Conservation (phyloP, 164 flowering plant species). For the Dillenia turbinata region DNA sequence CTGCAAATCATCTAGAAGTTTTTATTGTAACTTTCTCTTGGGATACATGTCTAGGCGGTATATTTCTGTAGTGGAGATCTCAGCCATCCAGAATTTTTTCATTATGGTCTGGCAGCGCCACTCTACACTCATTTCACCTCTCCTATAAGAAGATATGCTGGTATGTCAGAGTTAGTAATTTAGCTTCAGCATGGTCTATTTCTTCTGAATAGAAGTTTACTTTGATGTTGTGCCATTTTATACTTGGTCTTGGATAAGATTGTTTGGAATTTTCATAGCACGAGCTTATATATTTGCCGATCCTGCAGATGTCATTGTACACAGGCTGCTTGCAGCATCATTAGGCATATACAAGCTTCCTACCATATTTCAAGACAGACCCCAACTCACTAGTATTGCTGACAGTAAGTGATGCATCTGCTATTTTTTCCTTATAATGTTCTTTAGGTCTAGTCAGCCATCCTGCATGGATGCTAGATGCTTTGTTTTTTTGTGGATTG, state of each 20-base stretch:
- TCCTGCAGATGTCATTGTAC: slow-evolving; percentile 89
- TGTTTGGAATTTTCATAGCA: too few relatives aligned
- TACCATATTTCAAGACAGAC: slow-evolving; percentile 73
- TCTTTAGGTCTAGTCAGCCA: too few relatives aligned
- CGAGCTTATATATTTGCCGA: not conserved
- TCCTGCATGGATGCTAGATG: too few relatives aligned
- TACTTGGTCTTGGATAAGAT: not conserved
- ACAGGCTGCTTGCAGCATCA: slow-evolving; percentile 95
- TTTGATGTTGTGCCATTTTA: not conserved
- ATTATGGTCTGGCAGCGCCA: slow-evolving; percentile 94
- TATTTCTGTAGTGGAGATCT: slow-evolving; percentile 99
- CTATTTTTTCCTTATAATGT: too few relatives aligned
- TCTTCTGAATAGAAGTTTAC: not conserved
- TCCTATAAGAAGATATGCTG: slow-evolving; percentile 97
- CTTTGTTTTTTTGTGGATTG: too few relatives aligned
- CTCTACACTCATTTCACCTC: slow-evolving; percentile 98
- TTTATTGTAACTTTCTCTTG: slow-evolving; percentile 8
- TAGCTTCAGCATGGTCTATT: too few relatives aligned
- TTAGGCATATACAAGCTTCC: slow-evolving; percentile 84
- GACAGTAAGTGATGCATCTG: slow-evolving; percentile 62
- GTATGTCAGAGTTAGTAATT: slow-evolving; percentile 24
- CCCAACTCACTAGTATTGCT: slow-evolving; percentile 76
- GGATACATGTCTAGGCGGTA: slow-evolving; percentile 62
- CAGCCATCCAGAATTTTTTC: slow-evolving; percentile 80
- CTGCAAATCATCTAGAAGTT: not conserved